These are phyloP conservation scores for Rubus idaeus DNA, from an alignment of 306 rosid species.

Conservation along the genomic window DNA sequence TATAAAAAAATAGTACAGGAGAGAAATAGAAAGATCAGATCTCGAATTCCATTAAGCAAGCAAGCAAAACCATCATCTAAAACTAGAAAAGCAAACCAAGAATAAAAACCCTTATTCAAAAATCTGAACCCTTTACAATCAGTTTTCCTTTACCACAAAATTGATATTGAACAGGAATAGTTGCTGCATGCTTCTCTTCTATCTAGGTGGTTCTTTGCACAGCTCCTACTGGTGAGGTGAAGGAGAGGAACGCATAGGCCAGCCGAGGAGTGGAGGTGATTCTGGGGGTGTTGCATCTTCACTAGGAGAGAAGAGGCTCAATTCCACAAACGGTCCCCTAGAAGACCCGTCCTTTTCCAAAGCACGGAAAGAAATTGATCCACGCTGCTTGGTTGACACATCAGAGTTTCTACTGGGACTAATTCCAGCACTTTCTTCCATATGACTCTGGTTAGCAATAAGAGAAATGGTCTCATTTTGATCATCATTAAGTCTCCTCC, in stretches of 20 bases:
- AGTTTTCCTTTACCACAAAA: conserved; percentile 76
- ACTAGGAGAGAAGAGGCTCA: conserved; percentile 91
- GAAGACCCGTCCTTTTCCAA: conserved; percentile 61
- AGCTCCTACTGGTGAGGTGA: conserved; percentile 19
- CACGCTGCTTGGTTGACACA: conserved; percentile 65
- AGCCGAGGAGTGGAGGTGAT: conserved; percentile 81
- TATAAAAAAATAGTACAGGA: conserved; percentile 7
- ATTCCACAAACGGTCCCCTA: conserved; percentile 75
- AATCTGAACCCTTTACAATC: conserved; percentile 87
- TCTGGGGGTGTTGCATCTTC: conserved; percentile 64
- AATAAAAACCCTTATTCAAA: conserved; percentile 55
- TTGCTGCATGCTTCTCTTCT: conserved; percentile 27
- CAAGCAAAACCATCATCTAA: conserved; percentile 57
- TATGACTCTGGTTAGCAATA: conserved; percentile 70
- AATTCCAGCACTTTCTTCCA: conserved; percentile 53
- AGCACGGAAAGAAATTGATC: conserved; percentile 84
- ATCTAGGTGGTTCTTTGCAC: conserved; percentile 34
- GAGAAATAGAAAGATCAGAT: neutral
- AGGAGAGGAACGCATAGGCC: conserved; percentile 72
- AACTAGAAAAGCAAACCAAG: conserved; percentile 55
- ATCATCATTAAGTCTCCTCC: conserved; percentile 58
- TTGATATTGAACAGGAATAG: conserved; percentile 55
- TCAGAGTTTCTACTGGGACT: conserved; percentile 68
- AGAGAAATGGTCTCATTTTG: conserved; percentile 74
- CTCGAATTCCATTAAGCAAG: conserved; percentile 33